phyloP scores from a whole-genome alignment of 768 basidiomycete genomes.

The Gelatoporia subvermispora region DNA sequence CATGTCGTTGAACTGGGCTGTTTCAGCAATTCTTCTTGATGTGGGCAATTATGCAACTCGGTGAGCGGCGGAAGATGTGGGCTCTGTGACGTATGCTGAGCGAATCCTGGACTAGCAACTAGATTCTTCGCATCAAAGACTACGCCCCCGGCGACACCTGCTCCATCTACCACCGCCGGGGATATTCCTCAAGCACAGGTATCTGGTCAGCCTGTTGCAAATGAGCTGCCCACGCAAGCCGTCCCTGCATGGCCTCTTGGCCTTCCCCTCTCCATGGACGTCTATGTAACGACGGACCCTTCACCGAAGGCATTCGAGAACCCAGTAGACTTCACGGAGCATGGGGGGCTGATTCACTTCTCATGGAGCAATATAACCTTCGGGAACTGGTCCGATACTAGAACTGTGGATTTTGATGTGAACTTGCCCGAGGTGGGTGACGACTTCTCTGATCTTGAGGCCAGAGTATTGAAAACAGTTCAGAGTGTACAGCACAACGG shows the following conservation, averaged over 20 bases:
- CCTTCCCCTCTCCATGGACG: slow-evolving; percentile 61
- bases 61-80: slow-evolving; percentile 30
- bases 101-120: slow-evolving; percentile 30
- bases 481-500: slow-evolving; percentile 77
- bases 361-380: slow-evolving; percentile 76
- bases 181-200: slow-evolving; percentile 6
- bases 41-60: slow-evolving; percentile 62
- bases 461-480: background rate
- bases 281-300: slow-evolving; percentile 66
- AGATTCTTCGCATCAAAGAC: slow-evolving; percentile 38
- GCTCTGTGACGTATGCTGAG: background rate
- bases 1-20: slow-evolving; percentile 4
- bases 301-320: slow-evolving; percentile 43
- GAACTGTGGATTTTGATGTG: slow-evolving; percentile 53
- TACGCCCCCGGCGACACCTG: slow-evolving; percentile 26
- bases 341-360: slow-evolving; percentile 53
- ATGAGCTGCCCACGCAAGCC: slow-evolving; percentile 53
- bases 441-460: background rate
- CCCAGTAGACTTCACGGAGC: slow-evolving; percentile 17
- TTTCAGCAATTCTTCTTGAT: slow-evolving; percentile 64
- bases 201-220: slow-evolving; percentile 13
- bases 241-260: slow-evolving; percentile 57
- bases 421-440: slow-evolving; percentile 61
- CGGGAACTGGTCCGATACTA: slow-evolving; percentile 66
- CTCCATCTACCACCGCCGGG: slow-evolving; percentile 16